A percentile compares a stretch with the other conserved stretches of the same genome.
phyloP scores from a whole-genome alignment of 1,284 basidiomycete species.

The Rhodofomes roseus region DNA sequence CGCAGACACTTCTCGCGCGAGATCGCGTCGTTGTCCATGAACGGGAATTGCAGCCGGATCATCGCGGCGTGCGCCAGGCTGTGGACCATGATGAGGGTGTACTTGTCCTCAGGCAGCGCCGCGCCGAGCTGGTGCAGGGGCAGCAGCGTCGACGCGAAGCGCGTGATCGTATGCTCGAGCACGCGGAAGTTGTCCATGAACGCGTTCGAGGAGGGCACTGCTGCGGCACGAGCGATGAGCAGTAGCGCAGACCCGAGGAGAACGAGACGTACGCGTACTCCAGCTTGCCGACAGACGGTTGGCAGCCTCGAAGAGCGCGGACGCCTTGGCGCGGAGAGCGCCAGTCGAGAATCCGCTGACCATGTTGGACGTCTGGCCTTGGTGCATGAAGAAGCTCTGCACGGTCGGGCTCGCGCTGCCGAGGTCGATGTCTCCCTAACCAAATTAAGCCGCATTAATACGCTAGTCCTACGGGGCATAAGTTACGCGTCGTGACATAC shows the following conservation, averaged over 20 bases:
- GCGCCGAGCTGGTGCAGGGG: slow-evolving; percentile 62
- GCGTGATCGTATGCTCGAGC: slow-evolving; percentile 58
- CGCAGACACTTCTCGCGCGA: slow-evolving; percentile 63
- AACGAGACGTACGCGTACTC: slow-evolving; percentile 47
- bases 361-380: slow-evolving; percentile 46
- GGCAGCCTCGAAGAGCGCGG: slow-evolving; percentile 68
- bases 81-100: slow-evolving; percentile 55
- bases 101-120: slow-evolving; percentile 54
- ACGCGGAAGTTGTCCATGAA: slow-evolving; percentile 55
- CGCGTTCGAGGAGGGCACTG: slow-evolving; percentile 39
- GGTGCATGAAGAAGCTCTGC: slow-evolving; percentile 50
- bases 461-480: not conserved
- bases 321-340: slow-evolving; percentile 68
- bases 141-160: slow-evolving; percentile 58
- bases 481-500: slow-evolving; percentile 9
- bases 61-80: slow-evolving; percentile 65
- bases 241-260: slow-evolving; percentile 12
- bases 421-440: slow-evolving; percentile 54
- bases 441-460: not conserved
- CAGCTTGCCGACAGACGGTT: slow-evolving; percentile 55
- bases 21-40: slow-evolving; percentile 53
- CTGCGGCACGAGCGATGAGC: slow-evolving; percentile 23
- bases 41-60: slow-evolving; percentile 60
- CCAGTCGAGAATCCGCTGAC: slow-evolving; percentile 54
- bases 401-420: slow-evolving; percentile 52